phyloP scores from a whole-genome alignment of 345 rosid species.

The Cardamine resedifolia region DNA sequence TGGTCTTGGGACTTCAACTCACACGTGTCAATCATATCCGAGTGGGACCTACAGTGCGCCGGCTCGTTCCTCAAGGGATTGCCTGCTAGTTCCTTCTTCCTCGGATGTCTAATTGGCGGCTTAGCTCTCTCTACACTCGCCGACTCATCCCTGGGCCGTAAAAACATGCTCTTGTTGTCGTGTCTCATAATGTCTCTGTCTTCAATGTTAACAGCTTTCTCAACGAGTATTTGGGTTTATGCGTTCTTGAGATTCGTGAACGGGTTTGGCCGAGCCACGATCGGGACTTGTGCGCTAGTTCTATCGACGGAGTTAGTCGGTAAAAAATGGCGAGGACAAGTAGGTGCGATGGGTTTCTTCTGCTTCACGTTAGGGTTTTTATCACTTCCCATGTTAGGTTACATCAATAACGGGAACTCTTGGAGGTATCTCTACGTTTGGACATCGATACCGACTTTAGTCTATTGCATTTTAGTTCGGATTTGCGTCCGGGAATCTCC shows the following conservation, averaged over 20 bases:
- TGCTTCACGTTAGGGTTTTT: constrained; percentile 52
- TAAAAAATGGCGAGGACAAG: constrained; percentile 49
- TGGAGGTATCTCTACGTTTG: constrained; percentile 52
- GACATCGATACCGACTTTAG: constrained; percentile 46
- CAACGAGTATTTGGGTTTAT: constrained; percentile 50
- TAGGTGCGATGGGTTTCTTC: constrained; percentile 45
- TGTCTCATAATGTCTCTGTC: constrained; percentile 50
- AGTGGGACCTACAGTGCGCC: constrained; percentile 59
- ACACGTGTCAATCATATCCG: constrained; percentile 46
- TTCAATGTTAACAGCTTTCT: constrained; percentile 39
- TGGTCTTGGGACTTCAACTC: constrained; percentile 55
- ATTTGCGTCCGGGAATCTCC: constrained; percentile 52
- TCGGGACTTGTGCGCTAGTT: constrained; percentile 51
- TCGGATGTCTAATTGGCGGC: constrained; percentile 59
- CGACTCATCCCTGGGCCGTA: constrained; percentile 64
- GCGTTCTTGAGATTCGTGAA: constrained; percentile 42
- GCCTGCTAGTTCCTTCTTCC: constrained; percentile 60
- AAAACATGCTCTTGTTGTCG: constrained; percentile 50
- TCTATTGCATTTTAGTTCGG: constrained; percentile 29
- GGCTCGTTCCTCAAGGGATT: constrained; percentile 46
- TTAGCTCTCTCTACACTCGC: constrained; percentile 49
- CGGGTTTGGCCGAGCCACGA: constrained; percentile 53
- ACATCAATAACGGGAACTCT: constrained; percentile 41
- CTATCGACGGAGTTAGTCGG: constrained; percentile 51
- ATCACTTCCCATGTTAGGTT: constrained; percentile 49